phyloP scores from a whole-genome alignment of 116 monocot species.

The Trichopus zeylanicus region DNA sequence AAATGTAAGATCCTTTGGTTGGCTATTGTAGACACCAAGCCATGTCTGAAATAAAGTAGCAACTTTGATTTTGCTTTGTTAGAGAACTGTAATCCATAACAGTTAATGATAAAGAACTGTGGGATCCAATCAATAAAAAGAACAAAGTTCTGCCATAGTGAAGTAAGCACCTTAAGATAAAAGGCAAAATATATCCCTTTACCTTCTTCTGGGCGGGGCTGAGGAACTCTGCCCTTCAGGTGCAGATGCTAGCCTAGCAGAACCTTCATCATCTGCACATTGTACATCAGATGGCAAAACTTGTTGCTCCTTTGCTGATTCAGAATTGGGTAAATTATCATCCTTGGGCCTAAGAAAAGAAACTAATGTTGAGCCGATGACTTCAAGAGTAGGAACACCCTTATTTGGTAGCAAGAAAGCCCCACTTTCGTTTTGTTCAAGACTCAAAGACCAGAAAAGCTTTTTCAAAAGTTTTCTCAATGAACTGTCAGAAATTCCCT shows the following conservation, averaged over 20 bases:
- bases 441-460: slow-evolving; percentile 61
- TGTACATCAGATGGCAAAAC: slow-evolving; percentile 9
- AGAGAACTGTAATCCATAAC: too few relatives aligned
- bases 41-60: too few relatives aligned
- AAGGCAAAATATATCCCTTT: slow-evolving; percentile 6
- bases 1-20: too few relatives aligned
- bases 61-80: too few relatives aligned
- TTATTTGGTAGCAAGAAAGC: slow-evolving; percentile 46
- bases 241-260: slow-evolving; percentile 8
- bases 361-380: slow-evolving; percentile 32
- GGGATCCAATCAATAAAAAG: too few relatives aligned
- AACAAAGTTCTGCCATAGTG: background rate
- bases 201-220: slow-evolving; percentile 46
- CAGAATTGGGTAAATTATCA: background rate
- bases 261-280: slow-evolving; percentile 11
- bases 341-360: slow-evolving; percentile 13
- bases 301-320: slow-evolving; percentile 3
- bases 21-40: too few relatives aligned
- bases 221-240: slow-evolving; percentile 15
- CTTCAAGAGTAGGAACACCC: slow-evolving; percentile 32
- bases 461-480: slow-evolving; percentile 59
- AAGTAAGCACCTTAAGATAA: background rate
- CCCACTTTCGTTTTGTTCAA: slow-evolving; percentile 34
- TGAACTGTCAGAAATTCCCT: slow-evolving; percentile 56
- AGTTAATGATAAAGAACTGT: too few relatives aligned